These are phyloP conservation scores for Debaryomyces psychrophilus DNA, from an alignment of 1,139 yeast species.

Conservation along the genomic window DNA sequence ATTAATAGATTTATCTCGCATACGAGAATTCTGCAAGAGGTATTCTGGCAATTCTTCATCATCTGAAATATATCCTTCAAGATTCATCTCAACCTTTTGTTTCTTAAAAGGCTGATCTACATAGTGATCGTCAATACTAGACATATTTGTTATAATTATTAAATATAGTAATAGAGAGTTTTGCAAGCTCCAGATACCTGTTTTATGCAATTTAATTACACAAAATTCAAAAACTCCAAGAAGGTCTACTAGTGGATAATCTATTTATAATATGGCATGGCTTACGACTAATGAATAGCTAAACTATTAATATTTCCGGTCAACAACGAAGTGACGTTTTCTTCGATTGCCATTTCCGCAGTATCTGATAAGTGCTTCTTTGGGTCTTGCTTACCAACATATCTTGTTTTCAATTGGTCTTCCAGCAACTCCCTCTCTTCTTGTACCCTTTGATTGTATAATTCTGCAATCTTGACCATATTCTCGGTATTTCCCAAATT, in stretches of 20 bases:
- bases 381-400: constrained; percentile 98
- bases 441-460: constrained; percentile 85
- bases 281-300: constrained; percentile 60
- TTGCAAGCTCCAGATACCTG: not conserved
- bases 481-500: constrained; percentile 73
- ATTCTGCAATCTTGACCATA: constrained; percentile 89
- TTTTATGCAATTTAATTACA: not conserved
- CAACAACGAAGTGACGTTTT: constrained; percentile 82
- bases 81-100: not conserved
- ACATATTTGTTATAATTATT: not conserved
- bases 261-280: constrained; percentile 1
- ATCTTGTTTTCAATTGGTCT: constrained; percentile 90
- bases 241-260: too few species aligned
- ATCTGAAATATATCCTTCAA: constrained; percentile 3
- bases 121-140: not conserved
- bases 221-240: constrained; percentile 2
- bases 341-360: constrained; percentile 84
- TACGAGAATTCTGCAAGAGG: constrained; percentile 18
- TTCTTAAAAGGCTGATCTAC: not conserved
- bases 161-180: not conserved
- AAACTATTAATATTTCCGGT: constrained; percentile 89
- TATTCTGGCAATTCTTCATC: constrained; percentile 13
- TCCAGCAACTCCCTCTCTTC: constrained; percentile 90
- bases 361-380: constrained; percentile 94
- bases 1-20: constrained; percentile 8